These are phyloP conservation scores for Epichloe glyceriae DNA, from an alignment of 2,329 filamentous ascomycete genomes.

Conservation along the genomic window DNA sequence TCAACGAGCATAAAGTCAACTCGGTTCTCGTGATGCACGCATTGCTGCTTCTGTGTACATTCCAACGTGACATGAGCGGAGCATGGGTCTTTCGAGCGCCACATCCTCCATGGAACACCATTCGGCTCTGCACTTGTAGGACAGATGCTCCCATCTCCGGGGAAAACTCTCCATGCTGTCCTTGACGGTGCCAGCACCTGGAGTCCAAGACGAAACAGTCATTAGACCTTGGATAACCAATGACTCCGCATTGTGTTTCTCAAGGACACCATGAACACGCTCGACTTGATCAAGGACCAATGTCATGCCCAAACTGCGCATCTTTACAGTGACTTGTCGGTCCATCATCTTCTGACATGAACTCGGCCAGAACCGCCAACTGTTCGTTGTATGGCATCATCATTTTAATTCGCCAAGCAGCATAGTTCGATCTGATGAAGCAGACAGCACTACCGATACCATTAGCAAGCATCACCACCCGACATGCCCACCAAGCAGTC, in stretches of 20 bases:
- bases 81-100: too few species aligned
- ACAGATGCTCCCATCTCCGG: too few species aligned
- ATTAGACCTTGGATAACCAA: not conserved
- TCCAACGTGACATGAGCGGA: too few species aligned
- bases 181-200: not conserved
- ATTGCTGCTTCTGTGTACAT: too few species aligned
- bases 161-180: not conserved
- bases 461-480: slow-evolving; percentile 18
- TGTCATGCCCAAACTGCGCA: not conserved
- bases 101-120: too few species aligned
- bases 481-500: not conserved
- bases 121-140: too few species aligned
- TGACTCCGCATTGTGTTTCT: not conserved
- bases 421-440: slow-evolving; percentile 77
- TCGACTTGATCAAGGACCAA: too few species aligned
- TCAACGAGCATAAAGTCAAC: too few species aligned
- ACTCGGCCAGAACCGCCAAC: not conserved
- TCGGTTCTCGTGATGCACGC: too few species aligned
- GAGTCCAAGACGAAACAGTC: not conserved
- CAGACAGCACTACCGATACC: slow-evolving; percentile 60
- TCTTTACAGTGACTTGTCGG: not conserved
- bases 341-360: not conserved
- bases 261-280: too few species aligned
- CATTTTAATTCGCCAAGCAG: slow-evolving; percentile 63
- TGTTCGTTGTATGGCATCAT: slow-evolving; percentile 17